These are phyloP conservation scores for Phaffomyces antillensis DNA, from an alignment of 805 yeast genomes.

Conservation along the genomic window DNA sequence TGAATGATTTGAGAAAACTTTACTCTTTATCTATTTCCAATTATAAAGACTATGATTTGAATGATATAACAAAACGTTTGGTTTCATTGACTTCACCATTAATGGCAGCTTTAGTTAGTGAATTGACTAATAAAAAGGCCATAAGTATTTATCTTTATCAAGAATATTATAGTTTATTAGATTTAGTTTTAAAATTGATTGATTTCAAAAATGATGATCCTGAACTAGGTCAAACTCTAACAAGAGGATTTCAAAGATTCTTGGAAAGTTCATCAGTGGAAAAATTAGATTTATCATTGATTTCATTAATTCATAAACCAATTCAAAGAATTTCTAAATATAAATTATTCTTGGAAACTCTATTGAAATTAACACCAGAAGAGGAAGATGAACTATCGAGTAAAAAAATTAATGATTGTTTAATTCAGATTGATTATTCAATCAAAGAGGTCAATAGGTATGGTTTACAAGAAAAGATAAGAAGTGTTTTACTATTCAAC, in stretches of 20 bases:
- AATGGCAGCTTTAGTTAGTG: constrained; percentile 19
- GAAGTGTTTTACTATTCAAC: constrained; percentile 10
- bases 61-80: neutral
- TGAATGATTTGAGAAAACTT: constrained; percentile 19
- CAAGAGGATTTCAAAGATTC: constrained; percentile 29
- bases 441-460: constrained; percentile 26
- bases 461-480: constrained; percentile 20
- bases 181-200: constrained; percentile 27
- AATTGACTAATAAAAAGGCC: constrained; percentile 19
- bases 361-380: constrained; percentile 25
- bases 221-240: constrained; percentile 15
- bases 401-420: constrained; percentile 11
- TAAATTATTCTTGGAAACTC: constrained; percentile 40
- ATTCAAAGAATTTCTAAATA: constrained; percentile 43
- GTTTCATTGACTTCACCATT: constrained; percentile 14
- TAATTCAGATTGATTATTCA: constrained; percentile 16
- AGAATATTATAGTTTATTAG: constrained; percentile 29
- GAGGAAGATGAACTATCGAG: constrained; percentile 14
- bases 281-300: constrained; percentile 42
- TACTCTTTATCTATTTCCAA: constrained; percentile 2
- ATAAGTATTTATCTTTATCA: constrained; percentile 26
- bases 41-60: neutral
- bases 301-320: constrained; percentile 49
- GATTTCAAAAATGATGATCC: constrained; percentile 23
- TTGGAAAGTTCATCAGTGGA: constrained; percentile 36